A percentile compares a stretch with the other conserved stretches of the same genome.
Evolutionary conservation across 2,329 filamentous ascomycete species (phyloP).

Genomic region (Fusarium pininemorale): DNA sequence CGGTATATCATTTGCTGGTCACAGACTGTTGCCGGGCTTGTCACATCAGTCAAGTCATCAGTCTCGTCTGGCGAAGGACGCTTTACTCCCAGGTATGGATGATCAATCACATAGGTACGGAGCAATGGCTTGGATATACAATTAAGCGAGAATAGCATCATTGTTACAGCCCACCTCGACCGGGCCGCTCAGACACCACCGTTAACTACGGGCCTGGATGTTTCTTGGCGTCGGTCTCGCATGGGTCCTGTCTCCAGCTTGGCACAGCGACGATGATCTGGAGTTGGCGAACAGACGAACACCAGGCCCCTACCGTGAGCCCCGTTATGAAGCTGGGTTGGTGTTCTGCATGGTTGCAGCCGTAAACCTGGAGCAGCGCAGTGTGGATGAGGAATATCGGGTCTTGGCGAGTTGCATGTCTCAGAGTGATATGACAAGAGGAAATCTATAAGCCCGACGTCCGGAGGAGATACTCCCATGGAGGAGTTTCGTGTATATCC

Average conservation of each 20-base stretch:
- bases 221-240: conserved; percentile 25
- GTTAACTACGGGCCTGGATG: conserved; percentile 17
- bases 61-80: not conserved
- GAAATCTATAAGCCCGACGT: not conserved
- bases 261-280: conserved; percentile 14
- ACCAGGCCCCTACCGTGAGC: conserved; percentile 4
- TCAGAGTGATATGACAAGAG: conserved; percentile 32
- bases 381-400: conserved; percentile 28
- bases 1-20: not conserved
- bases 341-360: conserved; percentile 34
- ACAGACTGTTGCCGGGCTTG: not conserved
- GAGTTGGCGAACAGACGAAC: conserved; percentile 5
- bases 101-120: not conserved
- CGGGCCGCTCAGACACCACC: conserved; percentile 25
- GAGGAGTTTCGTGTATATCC: conserved; percentile 23
- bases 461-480: conserved; percentile 15
- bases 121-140: not conserved
- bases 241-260: conserved; percentile 2
- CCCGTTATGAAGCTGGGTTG: conserved; percentile 14
- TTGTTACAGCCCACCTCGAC: conserved; percentile 9
- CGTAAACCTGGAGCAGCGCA: conserved; percentile 30
- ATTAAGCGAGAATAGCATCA: conserved; percentile 3
- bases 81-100: not conserved
- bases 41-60: not conserved
- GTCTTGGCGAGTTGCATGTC: conserved; percentile 26